Conservation (phyloP, 2,329 filamentous ascomycete species). For the Sclerotinia trifoliorum region DNA sequence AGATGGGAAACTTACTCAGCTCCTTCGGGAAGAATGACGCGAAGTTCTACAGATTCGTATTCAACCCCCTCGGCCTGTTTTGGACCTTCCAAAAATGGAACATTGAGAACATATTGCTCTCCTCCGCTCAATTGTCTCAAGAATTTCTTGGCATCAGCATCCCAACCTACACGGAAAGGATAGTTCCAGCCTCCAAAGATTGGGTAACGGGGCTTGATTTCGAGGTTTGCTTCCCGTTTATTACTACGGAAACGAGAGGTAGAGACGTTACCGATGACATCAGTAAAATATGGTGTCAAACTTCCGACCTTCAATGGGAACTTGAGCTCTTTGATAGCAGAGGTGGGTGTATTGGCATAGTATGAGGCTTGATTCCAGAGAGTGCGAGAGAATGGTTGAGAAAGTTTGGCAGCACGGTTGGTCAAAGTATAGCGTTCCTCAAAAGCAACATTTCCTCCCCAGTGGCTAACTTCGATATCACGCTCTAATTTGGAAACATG, state of each 20-base stretch:
- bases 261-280: constrained; percentile 95
- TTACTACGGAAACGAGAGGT: constrained; percentile 83
- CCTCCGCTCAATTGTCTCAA: constrained; percentile 61
- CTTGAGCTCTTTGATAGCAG: constrained; percentile 77
- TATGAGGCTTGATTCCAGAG: constrained; percentile 72
- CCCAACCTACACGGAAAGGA: constrained; percentile 95
- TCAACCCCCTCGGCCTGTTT: constrained; percentile 81
- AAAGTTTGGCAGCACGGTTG: constrained; percentile 80
- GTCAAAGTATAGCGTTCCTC: constrained; percentile 90
- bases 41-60: constrained; percentile 77
- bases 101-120: constrained; percentile 79
- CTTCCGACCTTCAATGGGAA: constrained; percentile 79
- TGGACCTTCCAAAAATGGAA: constrained; percentile 91
- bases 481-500: constrained; percentile 79
- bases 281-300: constrained; percentile 87
- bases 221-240: constrained; percentile 75
- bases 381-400: constrained; percentile 70
- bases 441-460: constrained; percentile 93
- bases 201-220: constrained; percentile 93
- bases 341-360: constrained; percentile 67
- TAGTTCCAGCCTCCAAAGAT: constrained; percentile 98
- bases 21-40: constrained; percentile 87
- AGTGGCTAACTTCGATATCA: constrained; percentile 93
- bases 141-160: constrained; percentile 76
- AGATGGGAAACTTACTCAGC: constrained; percentile 65